Evolutionary conservation across 2,329 filamentous ascomycete species (phyloP), one percentile per base, ranked within the genome.

Genomic region (Dothidotthia symphoricarpi): DNA sequence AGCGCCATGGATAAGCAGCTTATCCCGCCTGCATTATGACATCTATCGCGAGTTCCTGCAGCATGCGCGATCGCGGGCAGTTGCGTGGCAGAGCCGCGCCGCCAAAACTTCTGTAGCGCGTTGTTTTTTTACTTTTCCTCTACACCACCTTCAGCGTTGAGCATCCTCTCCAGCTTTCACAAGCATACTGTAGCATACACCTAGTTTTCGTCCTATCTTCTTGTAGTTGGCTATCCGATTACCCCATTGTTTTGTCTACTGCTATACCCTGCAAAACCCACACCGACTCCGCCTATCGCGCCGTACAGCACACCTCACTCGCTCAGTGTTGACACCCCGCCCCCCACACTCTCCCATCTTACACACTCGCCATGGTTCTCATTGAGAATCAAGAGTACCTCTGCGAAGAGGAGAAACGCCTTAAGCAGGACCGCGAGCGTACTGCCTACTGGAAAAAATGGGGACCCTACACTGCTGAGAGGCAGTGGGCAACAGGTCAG

Each of bases 401-500:
- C 63, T 89, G 86, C 44, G 83, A 86, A 68, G 91, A 97, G 72
- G 91, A 97, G 75, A 86, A 85, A 68, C 85, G 93, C 33, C 78
- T 97, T 55, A 85, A 85, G 63, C 82, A 95, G 63, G 91, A 97
- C 69, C 81, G 83, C 43, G 81, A 91, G 50, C 83, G 84, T 49
- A 79, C 72, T 51, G 91, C 88, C 68, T 97, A 97, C 74, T 97
- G 91, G 91, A 97, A 97, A 80, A 88, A 85, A 81, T 96, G 90
- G 89, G 91, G 91, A 38, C 85, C 90, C 16, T 97, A 96, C 63
- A 84, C 95, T 56, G 82, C 90, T 38, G 91, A 97, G 74, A 78
- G 90, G 63, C 90, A 96, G 74, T 96, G 91, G 91, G 89, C 90
- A 41, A 95, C 89, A 53, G 89, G 87, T 86, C 72, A 64, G 79